Evolutionary conservation across 805 yeast genomes (phyloP), one percentile per base, ranked within the genome.

Genomic region (Spencermartinsiella europaea): DNA sequence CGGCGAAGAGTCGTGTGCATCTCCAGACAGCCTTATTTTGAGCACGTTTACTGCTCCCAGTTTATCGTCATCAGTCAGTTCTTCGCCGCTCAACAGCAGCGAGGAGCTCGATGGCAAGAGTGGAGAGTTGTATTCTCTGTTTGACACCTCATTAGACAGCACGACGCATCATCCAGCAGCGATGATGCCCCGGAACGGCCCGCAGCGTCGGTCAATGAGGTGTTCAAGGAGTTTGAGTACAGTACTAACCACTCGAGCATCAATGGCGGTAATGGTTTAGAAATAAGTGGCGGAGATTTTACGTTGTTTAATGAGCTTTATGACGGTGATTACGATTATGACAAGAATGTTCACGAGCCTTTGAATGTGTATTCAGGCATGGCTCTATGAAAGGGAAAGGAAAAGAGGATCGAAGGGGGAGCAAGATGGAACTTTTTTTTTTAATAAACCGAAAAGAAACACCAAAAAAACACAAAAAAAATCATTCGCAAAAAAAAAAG

Each of bases 111-210:
- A 35, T n/a, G 16, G 15, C 44, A n/a, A 35, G 15, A 17, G 43
- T 15, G 44, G 43, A n/a, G 36, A 44, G 31, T 27, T 22, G 10
- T 25, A 25, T 25, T 25, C 31, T 7, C 31, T 25, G 10, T 25
- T 25, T 25, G 31, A 25, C 34, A 28, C 41, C 43, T 41, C 38
- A 44, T 46, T 46, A 38, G 45, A 44, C 35, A 39, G 46, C 52
- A 58, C 47, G 53, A 46, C 62, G 62, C 62, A 58, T 55, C 62
- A 58, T 57, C 58, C 62, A 57, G 62, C 62, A 58, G 62, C 37
- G 58, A 48, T 58, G 61, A 46, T 56, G 56, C 41, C 33, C 25
- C 25, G 35, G 21, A 25, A 34, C 35, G 59, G 47, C 59, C 59
- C 34, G 59, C 59, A 55, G 59, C 59, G 59, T 55, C 59, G 50